A percentile compares a stretch with the other conserved stretches of the same genome.
These are phyloP conservation scores for Botrytis squamosa DNA, from an alignment of 2,329 filamentous ascomycete species.

Conservation along the genomic window DNA sequence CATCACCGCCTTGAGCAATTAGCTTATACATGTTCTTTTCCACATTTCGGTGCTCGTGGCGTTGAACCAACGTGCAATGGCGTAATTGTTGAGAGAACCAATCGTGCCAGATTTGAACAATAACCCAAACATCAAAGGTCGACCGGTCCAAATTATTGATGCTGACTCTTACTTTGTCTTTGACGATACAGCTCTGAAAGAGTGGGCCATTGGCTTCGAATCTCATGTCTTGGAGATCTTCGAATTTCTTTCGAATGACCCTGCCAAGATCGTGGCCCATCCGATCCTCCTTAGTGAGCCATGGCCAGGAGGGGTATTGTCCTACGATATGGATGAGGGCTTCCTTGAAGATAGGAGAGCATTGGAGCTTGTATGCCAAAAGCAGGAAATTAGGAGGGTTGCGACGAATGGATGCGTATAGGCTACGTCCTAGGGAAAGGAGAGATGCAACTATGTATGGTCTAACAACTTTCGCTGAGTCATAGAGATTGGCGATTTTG, in stretches of 20 bases:
- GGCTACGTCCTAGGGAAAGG: background rate
- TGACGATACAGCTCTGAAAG: constrained; percentile 22
- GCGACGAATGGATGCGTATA: too few relatives aligned
- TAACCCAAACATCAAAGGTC: constrained; percentile 29
- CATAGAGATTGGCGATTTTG: constrained; percentile 21
- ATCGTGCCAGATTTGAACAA: constrained; percentile 32
- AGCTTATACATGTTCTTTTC: constrained; percentile 27
- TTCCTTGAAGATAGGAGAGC: constrained; percentile 31
- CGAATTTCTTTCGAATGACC: constrained; percentile 25
- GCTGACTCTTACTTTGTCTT: constrained; percentile 15
- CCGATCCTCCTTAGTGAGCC: background rate
- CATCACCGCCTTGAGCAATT: constrained; percentile 28
- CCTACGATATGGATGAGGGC: constrained; percentile 33
- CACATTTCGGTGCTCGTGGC: background rate
- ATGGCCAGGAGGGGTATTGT: constrained; percentile 27
- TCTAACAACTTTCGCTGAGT: constrained; percentile 18
- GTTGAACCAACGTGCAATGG: background rate
- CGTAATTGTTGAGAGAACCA: constrained; percentile 29
- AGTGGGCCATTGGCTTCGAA: constrained; percentile 22
- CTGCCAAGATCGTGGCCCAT: background rate
- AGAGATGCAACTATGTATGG: constrained; percentile 24
- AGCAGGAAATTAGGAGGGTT: constrained; percentile 27
- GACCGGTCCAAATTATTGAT: constrained; percentile 28
- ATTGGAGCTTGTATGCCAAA: constrained; percentile 24
- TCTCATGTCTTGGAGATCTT: constrained; percentile 23